Conservation (phyloP, 176 grass and related monocot species). For the Carex scoparia region DNA sequence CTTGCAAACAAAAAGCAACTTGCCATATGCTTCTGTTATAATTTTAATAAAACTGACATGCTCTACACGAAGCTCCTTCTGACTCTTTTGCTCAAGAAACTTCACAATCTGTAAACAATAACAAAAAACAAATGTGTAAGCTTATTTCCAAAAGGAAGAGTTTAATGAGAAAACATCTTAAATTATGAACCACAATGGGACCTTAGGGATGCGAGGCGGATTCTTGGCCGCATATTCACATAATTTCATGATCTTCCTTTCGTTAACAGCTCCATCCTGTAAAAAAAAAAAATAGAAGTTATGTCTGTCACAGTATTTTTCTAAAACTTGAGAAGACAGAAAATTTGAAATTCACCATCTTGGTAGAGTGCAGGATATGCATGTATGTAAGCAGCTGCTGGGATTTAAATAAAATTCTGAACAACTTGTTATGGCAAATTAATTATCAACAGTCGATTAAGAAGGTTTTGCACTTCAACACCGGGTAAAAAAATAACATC, state of each 20-base stretch:
- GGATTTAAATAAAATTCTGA: neutral
- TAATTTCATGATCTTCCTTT: slow-evolving; percentile 93
- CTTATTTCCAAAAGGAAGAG: slow-evolving; percentile 9
- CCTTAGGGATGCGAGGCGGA: slow-evolving; percentile 88
- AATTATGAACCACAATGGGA: slow-evolving; percentile 21
- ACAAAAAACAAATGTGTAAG: slow-evolving; percentile 15
- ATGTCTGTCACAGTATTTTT: neutral
- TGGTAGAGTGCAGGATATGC: neutral
- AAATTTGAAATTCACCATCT: neutral
- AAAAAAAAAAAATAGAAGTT: slow-evolving; percentile 7
- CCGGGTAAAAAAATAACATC: neutral
- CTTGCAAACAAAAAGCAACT: slow-evolving; percentile 87
- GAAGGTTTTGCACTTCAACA: neutral
- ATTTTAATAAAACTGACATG: slow-evolving; percentile 83
- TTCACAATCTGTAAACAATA: slow-evolving; percentile 65
- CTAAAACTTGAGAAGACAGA: neutral
- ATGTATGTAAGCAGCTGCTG: neutral
- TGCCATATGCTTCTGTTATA: slow-evolving; percentile 90
- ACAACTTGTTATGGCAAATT: neutral
- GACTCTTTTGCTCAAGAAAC: slow-evolving; percentile 80
- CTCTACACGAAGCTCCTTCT: slow-evolving; percentile 68
- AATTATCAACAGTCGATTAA: neutral
- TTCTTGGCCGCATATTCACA: slow-evolving; percentile 99
- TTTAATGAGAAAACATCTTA: slow-evolving; percentile 23
- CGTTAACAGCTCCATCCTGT: slow-evolving; percentile 73